Base-by-base conservation (phyloP, 169 alveolate genomes). In the Cryptosporidium viatorum region DNA sequence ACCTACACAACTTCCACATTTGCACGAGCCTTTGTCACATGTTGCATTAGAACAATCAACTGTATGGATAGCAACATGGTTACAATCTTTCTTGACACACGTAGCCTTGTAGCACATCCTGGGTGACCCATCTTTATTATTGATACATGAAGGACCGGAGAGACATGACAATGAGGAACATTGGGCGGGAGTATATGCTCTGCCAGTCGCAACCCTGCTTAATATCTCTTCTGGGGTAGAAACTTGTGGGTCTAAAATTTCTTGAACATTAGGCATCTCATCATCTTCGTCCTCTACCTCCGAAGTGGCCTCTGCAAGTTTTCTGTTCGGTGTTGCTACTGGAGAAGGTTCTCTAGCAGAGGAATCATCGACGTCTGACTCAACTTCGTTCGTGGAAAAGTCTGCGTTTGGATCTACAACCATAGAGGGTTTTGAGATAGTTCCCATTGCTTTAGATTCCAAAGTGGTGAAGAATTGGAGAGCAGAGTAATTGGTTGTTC, bases 31-130 rank as follows among this genome's bases (percentile, higher is more conserved):
- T 5, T 16, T 50, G 3, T 62, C 89, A 6, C 75, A 59, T 3
- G 14, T 65, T 43, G 75, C 89, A 6, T 80, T 35, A 12, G 73
- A 62, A 29, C 89, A 80, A 31, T 80, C 75, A 12, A 80, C 45
- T 0, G 1, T 80, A 0, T 80, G 67, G 4, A 80, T 12, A 8
- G 74, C 75, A 31, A 65, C 45, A 45, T 80, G 89, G 23, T 12
- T 29, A 14, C 89, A 80, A n/a, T 80, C 89, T 50, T 80, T 80
- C 9, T 37, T 80, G 26, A 35, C 50, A 16, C 89, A 80, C 9
- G 80, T 67, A 21, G 89, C 70, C 26, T 60, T 62, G 73, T 62
- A 65, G 69, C 89, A 80, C 35, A 62, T 62, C 41, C 10, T 62
- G 0, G 89, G 89, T 10, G 89, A 80, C 0, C 89, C 89, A 8